Evolutionary conservation across 257 asterid species (phyloP).

Genomic region (Solanum paucissectum): DNA sequence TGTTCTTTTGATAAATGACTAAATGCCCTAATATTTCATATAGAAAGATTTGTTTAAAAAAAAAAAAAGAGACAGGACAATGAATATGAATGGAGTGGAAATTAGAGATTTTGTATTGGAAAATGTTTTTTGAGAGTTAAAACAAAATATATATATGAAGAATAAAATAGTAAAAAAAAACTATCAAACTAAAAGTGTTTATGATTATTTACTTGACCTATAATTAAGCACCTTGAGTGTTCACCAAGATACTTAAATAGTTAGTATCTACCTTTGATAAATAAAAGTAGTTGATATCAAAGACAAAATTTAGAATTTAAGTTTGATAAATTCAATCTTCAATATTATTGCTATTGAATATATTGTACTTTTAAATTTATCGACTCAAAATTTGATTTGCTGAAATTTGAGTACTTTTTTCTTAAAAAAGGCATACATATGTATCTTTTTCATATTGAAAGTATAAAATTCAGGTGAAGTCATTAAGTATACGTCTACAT

Average conservation of each 20-base stretch:
- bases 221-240: background rate
- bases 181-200: background rate
- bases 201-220: background rate
- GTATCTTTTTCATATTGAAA: background rate
- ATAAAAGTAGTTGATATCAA: background rate
- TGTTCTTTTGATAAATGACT: background rate
- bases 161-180: too few species aligned
- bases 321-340: background rate
- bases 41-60: too few species aligned
- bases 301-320: background rate
- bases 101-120: too few species aligned
- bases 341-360: background rate
- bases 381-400: background rate
- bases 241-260: background rate
- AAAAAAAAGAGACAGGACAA: too few species aligned
- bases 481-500: background rate
- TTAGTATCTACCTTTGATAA: background rate
- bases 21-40: background rate
- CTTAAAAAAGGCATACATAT: background rate
- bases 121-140: too few species aligned
- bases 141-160: too few species aligned
- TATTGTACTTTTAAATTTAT: background rate
- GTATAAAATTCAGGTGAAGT: background rate
- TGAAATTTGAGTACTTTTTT: background rate
- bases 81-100: too few species aligned